Evolutionary conservation across 345 rosid species (phyloP), one percentile per base, ranked within the genome.

Genomic region (Trapa incisa): DNA sequence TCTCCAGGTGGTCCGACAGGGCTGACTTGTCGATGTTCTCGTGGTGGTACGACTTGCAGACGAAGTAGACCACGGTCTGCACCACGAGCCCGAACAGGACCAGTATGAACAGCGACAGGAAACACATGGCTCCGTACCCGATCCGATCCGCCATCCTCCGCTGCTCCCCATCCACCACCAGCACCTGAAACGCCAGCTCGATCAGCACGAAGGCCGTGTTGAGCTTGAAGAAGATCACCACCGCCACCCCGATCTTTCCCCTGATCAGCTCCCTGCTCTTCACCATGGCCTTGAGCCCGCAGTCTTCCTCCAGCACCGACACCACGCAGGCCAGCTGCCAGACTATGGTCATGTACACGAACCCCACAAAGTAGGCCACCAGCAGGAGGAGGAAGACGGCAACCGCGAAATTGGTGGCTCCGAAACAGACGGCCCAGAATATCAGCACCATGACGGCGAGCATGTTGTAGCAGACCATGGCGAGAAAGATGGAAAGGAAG

Each of bases 21-120:
- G 82, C 77, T 29, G 89, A 82, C 65, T 84, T 82, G 64, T 84
- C 87, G 13, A 72, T 72, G 70, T 72, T 67, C 75, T 72, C 67
- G 2, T 72, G 84, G 79, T 86, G 88, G 62, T 79, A 81, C 0
- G 88, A 84, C 70, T 82, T 86, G 79, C 92, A 86, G 6, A 84
- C 82, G 2, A 84, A 81, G 77, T 86, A 86, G 45, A 81, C 60
- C 8, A 86, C 79, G 1, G 92, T 75, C 41, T 86, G 80, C 35
- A 71, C 67, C 1, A 82, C 87, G 2, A 78, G 80, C 15, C 81
- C 80, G 6, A 78, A 71, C 38, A 84, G 61, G 29, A 78, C 50
- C 67, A 81, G 70, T 56, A 4, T 61, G 47, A 76, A 63, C 41
- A 80, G 47, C 68, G 78, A 17, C 72, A 78, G 37, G 33, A 81